Conservation (phyloP, 306 rosid species). For the Sesbania bispinosa region DNA sequence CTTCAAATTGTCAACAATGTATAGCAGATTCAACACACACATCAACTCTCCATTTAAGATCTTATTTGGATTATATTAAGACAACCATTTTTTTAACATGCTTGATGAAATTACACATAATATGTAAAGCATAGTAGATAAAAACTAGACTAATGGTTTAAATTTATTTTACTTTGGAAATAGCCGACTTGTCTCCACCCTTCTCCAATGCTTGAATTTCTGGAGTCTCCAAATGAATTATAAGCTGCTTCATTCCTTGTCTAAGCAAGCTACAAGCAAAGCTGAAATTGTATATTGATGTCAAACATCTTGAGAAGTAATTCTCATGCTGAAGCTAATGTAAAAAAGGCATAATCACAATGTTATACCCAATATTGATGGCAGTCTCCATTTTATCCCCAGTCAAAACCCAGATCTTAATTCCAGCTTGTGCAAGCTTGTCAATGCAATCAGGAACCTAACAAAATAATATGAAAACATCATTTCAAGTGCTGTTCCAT, state of each 20-base stretch:
- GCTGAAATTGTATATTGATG: constrained; percentile 48
- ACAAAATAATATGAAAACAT: constrained; percentile 35
- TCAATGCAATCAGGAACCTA: constrained; percentile 95
- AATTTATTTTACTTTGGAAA: constrained; percentile 48
- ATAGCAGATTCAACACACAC: background rate
- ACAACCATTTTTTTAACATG: background rate
- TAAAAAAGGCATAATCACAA: background rate
- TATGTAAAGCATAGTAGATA: constrained; percentile 5
- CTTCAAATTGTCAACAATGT: background rate
- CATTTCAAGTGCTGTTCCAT: constrained; percentile 16
- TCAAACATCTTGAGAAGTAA: constrained; percentile 33
- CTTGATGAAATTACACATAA: background rate
- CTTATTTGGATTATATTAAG: background rate
- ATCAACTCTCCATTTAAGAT: background rate
- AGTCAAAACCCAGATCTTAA: constrained; percentile 99
- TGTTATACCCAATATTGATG: constrained; percentile 84
- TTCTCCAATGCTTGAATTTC: constrained; percentile 83
- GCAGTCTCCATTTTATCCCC: constrained; percentile 99
- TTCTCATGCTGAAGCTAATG: constrained; percentile 2
- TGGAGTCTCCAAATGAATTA: constrained; percentile 63
- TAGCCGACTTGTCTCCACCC: constrained; percentile 59
- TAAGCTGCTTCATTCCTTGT: constrained; percentile 92
- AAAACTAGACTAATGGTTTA: background rate
- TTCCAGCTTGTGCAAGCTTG: constrained; percentile 98
- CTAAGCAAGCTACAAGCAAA: constrained; percentile 96